phyloP scores from a whole-genome alignment of 352 stramenopile genomes.

The Phytophthora boehmeriae region DNA sequence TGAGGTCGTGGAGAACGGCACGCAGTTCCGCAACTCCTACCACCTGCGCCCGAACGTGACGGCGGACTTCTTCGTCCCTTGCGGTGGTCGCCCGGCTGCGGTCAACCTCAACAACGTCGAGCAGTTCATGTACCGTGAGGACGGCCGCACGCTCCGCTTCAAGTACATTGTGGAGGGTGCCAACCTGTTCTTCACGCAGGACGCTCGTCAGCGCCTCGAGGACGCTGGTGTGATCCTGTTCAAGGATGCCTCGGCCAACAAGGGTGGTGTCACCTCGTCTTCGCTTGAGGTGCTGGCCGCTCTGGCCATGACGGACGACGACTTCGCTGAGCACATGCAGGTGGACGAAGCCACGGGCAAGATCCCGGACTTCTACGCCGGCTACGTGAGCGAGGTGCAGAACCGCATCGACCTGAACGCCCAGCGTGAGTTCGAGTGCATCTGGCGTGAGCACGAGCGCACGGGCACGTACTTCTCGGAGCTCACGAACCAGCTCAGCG shows the following conservation, averaged over 20 bases:
- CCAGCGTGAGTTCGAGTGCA: constrained; percentile 82
- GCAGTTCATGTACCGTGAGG: constrained; percentile 82
- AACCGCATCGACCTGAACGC: constrained; percentile 81
- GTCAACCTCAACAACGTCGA: constrained; percentile 96
- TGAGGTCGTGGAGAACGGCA: constrained; percentile 91
- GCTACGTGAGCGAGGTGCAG: constrained; percentile 83
- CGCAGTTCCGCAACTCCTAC: constrained; percentile 96
- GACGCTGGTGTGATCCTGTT: constrained; percentile 96
- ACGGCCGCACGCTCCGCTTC: constrained; percentile 85
- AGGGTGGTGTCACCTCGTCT: constrained; percentile 80
- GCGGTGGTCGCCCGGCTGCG: constrained; percentile 94
- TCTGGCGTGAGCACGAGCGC: constrained; percentile 79
- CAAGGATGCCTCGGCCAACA: constrained; percentile 96
- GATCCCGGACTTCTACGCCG: constrained; percentile 72
- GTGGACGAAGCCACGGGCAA: constrained; percentile 62
- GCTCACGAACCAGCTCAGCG: constrained; percentile 77
- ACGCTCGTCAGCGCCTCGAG: constrained; percentile 94
- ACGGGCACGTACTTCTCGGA: constrained; percentile 72
- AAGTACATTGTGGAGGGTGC: constrained; percentile 98
- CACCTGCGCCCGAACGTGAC: constrained; percentile 92
- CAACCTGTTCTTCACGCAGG: constrained; percentile 97
- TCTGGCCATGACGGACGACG: constrained; percentile 75
- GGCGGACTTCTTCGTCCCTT: constrained; percentile 97
- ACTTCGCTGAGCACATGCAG: constrained; percentile 85
- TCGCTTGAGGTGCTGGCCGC: constrained; percentile 81